Evolutionary conservation across 345 rosid species (phyloP).

Genomic region (Salix viminalis): DNA sequence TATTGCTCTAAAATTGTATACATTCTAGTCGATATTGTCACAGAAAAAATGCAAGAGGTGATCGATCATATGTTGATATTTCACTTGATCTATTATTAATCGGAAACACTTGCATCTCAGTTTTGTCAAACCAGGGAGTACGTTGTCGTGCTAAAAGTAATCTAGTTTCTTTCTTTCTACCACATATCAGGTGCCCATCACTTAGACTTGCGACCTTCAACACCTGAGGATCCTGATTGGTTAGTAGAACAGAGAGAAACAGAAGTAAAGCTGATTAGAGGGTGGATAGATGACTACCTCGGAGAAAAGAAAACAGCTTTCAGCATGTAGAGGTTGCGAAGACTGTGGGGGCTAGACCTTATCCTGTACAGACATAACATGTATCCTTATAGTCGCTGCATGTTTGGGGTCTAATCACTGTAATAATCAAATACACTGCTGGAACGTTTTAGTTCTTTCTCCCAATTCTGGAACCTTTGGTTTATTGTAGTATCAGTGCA

Average conservation of each 20-base stretch:
- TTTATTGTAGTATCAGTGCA: too few species aligned
- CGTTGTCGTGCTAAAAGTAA: too few species aligned
- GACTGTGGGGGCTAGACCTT: not conserved
- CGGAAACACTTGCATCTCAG: not conserved
- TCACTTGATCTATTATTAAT: not conserved
- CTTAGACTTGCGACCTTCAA: slow-evolving; percentile 72
- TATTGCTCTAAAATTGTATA: not conserved
- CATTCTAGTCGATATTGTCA: not conserved
- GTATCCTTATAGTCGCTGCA: too few species aligned
- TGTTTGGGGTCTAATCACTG: too few species aligned
- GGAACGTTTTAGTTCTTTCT: too few species aligned
- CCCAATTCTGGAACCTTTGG: too few species aligned
- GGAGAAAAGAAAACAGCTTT: slow-evolving; percentile 30
- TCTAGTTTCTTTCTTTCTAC: not conserved
- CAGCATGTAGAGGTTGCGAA: slow-evolving; percentile 18
- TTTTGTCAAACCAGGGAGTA: too few species aligned
- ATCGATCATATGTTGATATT: not conserved
- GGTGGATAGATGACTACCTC: slow-evolving; percentile 56
- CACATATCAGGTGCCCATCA: slow-evolving; percentile 74
- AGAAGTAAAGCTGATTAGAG: slow-evolving; percentile 64
- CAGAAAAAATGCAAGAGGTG: not conserved
- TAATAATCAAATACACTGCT: too few species aligned
- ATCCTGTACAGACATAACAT: too few species aligned
- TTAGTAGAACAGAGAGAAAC: slow-evolving; percentile 64
- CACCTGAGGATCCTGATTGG: slow-evolving; percentile 71